phyloP scores from a whole-genome alignment of 1,284 basidiomycete genomes.

The Marasmius tenuissimus region DNA sequence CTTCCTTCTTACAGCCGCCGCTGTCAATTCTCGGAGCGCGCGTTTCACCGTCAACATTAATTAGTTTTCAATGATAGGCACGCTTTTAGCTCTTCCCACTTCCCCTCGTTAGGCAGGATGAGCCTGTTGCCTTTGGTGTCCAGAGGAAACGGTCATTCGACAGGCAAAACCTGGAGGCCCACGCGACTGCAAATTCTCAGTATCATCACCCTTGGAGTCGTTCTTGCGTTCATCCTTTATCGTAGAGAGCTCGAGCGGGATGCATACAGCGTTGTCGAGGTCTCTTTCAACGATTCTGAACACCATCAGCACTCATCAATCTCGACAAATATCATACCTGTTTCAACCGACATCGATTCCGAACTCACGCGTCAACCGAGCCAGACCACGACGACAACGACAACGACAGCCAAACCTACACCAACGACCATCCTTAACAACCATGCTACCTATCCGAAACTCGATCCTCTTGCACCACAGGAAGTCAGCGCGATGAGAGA shows the following conservation, averaged over 20 bases:
- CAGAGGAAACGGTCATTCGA: too few relatives aligned
- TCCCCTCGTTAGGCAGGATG: too few relatives aligned
- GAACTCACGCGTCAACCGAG: background rate
- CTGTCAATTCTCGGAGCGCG: too few relatives aligned
- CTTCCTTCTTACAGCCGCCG: too few relatives aligned
- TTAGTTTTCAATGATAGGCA: too few relatives aligned
- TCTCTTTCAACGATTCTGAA: background rate
- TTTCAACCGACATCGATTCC: background rate
- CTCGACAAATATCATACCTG: background rate
- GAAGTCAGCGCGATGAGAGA: background rate
- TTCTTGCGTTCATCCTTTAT: background rate
- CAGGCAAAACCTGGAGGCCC: too few relatives aligned
- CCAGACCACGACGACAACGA: background rate
- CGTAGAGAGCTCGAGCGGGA: background rate
- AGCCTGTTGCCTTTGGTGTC: too few relatives aligned
- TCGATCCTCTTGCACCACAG: background rate
- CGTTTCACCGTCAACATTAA: too few relatives aligned
- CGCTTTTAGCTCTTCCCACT: too few relatives aligned
- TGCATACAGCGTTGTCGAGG: background rate
- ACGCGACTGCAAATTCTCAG: too few relatives aligned
- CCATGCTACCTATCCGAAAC: background rate
- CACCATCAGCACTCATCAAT: background rate
- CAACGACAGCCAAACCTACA: background rate
- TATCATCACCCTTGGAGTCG: background rate
- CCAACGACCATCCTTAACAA: background rate